Base-by-base conservation (phyloP, 2,329 filamentous ascomycete species). In the Arthrobotrys conoides region DNA sequence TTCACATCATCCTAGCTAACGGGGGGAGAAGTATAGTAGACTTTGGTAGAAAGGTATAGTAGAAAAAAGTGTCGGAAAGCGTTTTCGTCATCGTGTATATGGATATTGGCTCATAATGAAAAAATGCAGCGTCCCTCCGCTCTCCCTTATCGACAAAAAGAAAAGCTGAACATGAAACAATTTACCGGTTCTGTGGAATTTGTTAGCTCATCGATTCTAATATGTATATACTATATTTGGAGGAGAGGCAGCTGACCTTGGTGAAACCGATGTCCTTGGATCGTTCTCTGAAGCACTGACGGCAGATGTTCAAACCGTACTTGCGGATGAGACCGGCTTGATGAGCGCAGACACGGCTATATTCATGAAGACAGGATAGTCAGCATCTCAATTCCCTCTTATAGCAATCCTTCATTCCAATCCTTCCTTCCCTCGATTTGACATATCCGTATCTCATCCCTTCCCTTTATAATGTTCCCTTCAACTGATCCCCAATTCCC, bases 271-370 rank as follows among this genome's bases (percentile, higher is more conserved):
- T 91, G 85, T 92, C 90, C 86, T 89, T 86, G 82, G 89, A 86
- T 88, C 91, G 91, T 88, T 92, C 90, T 84, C 90, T 89, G 89
- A 91, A 92, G 89, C 90, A 92, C 86, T 92, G 90, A 89, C 90
- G 90, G 90, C 90, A 92, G 85, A 92, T 90, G 88, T 97, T 93
- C 84, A 97, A 90, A 86, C 96, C 95, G 89, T 99, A 99, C 90
- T 99, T 99, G 90, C 96, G 94, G 91, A 99, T 97, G 84, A 99
- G 91, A 96, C 96, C 96, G 85, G 96, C 95, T 86, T 90, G 91
- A 92, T 99, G 95, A 86, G 94, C 93, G 93, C 91, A 93, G 86
- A 92, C 91, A 85, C 91, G 91, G 89, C 91, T 93, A 24, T 70
- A 75, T 57, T 41, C 16, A 84, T 83, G 72, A 71, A 80, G 53